phyloP scores from a whole-genome alignment of 176 grass and related monocot species.

The Leersia perrieri region DNA sequence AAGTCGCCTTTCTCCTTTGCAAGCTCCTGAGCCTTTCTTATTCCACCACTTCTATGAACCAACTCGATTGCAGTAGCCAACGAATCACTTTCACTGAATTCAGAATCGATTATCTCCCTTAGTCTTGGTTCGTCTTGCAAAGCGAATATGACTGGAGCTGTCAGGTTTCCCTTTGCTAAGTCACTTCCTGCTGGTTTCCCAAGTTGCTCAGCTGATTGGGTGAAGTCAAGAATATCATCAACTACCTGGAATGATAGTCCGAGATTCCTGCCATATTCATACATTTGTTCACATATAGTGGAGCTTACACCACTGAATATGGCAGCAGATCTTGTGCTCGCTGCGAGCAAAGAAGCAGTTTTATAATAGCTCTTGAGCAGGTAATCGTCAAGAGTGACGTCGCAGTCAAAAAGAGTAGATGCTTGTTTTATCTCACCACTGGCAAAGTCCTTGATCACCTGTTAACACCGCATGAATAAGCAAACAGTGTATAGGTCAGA shows the following conservation, averaged over 20 bases:
- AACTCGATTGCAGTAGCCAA: slow-evolving; percentile 64
- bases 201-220: slow-evolving; percentile 83
- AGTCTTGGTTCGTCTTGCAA: slow-evolving; percentile 53
- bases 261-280: slow-evolving; percentile 77
- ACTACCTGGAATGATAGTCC: slow-evolving; percentile 93
- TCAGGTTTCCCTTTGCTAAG: slow-evolving; percentile 77
- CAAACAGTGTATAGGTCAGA: not conserved
- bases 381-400: slow-evolving; percentile 79
- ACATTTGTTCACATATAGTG: slow-evolving; percentile 71
- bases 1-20: slow-evolving; percentile 73
- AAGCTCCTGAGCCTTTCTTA: slow-evolving; percentile 61
- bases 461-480: not conserved
- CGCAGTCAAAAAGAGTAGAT: slow-evolving; percentile 73
- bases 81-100: slow-evolving; percentile 67
- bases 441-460: slow-evolving; percentile 99
- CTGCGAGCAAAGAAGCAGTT: slow-evolving; percentile 77
- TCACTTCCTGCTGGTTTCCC: slow-evolving; percentile 83
- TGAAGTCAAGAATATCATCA: slow-evolving; percentile 96
- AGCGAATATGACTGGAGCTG: slow-evolving; percentile 79
- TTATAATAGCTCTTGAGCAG: slow-evolving; percentile 98
- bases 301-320: slow-evolving; percentile 66
- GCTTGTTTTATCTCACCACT: slow-evolving; percentile 95
- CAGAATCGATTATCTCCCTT: slow-evolving; percentile 73
- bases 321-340: slow-evolving; percentile 82
- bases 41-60: slow-evolving; percentile 57